phyloP scores from a whole-genome alignment of 106 monocot species.

The Hemerocallis citrina region DNA sequence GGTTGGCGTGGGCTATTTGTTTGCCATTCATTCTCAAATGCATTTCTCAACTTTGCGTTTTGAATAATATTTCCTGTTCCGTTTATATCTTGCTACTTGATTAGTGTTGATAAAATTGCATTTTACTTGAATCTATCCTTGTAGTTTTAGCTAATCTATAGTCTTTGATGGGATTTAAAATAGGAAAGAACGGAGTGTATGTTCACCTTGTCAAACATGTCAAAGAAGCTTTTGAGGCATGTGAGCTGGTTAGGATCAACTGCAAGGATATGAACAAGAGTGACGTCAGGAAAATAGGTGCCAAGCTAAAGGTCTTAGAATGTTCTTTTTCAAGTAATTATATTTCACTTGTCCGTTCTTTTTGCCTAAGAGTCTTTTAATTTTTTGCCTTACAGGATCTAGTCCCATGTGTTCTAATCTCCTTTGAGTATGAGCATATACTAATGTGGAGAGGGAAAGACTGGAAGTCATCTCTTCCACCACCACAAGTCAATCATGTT shows the following conservation, averaged over 20 bases:
- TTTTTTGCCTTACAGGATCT: constrained; percentile 53
- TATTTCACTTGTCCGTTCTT: neutral
- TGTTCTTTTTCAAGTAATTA: neutral
- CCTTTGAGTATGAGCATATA: constrained; percentile 90
- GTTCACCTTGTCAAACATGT: constrained; percentile 55
- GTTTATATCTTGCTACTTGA: neutral
- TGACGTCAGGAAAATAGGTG: constrained; percentile 90
- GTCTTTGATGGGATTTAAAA: neutral
- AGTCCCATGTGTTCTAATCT: constrained; percentile 78
- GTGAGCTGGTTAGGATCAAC: constrained; percentile 76
- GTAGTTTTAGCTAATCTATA: neutral
- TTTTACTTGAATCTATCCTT: neutral
- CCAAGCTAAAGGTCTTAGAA: constrained; percentile 69
- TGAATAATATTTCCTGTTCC: too few relatives aligned
- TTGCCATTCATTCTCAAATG: neutral
- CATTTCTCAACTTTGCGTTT: too few relatives aligned
- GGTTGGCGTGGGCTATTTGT: neutral
- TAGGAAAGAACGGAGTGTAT: constrained; percentile 94
- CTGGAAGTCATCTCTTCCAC: constrained; percentile 73
- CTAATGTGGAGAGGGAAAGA: constrained; percentile 97
- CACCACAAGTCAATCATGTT: constrained; percentile 12
- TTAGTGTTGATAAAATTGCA: neutral
- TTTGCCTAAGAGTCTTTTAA: constrained; percentile 2
- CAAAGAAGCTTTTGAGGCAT: constrained; percentile 84
- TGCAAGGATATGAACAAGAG: constrained; percentile 70